Evolutionary conservation across 2,329 filamentous ascomycete genomes (phyloP).

Genomic region (Fusarium heterosporum): DNA sequence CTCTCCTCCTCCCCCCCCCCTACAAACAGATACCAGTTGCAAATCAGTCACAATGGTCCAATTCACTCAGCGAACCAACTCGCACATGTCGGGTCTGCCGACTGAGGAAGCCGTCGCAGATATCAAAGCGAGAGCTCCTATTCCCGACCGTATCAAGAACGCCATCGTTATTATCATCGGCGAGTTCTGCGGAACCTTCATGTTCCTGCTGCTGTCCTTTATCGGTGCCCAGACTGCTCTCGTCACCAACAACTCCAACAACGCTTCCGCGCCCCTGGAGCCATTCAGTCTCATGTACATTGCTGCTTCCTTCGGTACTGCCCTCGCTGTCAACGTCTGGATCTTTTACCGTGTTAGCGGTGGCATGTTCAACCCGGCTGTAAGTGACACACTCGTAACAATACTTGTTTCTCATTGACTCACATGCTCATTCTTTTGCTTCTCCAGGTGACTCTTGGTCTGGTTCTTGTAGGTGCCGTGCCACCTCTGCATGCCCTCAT

Average conservation of each 20-base stretch:
- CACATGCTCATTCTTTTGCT: conserved; percentile 3
- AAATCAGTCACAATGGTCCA: conserved; percentile 24
- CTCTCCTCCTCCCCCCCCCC: neutral
- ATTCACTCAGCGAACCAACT: conserved; percentile 14
- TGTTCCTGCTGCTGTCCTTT: conserved; percentile 62
- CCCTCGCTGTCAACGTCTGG: conserved; percentile 66
- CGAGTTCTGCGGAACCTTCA: conserved; percentile 66
- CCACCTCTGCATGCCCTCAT: conserved; percentile 62
- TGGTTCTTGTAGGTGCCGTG: conserved; percentile 69
- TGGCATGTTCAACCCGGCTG: conserved; percentile 64
- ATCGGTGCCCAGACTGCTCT: conserved; percentile 56
- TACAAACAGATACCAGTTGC: neutral
- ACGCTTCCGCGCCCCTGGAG: conserved; percentile 47
- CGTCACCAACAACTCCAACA: conserved; percentile 46
- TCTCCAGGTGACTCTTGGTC: conserved; percentile 64
- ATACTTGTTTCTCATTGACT: neutral
- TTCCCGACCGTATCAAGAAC: conserved; percentile 45
- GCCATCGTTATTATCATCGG: conserved; percentile 58
- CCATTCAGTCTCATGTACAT: conserved; percentile 61
- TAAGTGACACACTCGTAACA: conserved; percentile 47
- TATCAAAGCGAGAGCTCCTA: conserved; percentile 7
- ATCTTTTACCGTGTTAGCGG: conserved; percentile 67
- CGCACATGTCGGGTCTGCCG: conserved; percentile 26
- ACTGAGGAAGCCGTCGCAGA: conserved; percentile 25
- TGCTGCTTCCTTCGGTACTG: conserved; percentile 61